These are phyloP conservation scores for Ogataea kodamae DNA, from an alignment of 805 yeast species.

Conservation along the genomic window DNA sequence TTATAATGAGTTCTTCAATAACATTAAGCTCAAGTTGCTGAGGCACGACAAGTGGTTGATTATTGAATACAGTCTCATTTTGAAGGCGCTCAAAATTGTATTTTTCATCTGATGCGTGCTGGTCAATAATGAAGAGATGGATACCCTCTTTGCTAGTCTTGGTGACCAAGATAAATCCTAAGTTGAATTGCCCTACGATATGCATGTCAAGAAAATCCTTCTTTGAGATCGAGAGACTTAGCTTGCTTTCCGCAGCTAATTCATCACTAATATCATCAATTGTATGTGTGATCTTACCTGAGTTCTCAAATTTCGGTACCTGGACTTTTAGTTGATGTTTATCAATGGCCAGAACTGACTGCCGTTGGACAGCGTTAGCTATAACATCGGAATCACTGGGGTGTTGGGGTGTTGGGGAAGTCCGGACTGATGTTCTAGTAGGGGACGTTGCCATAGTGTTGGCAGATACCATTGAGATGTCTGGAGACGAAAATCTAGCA, in stretches of 20 bases:
- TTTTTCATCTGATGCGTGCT: conserved; percentile 97
- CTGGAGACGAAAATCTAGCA: too few relatives aligned
- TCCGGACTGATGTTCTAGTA: too few relatives aligned
- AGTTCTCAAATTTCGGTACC: conserved; percentile 3
- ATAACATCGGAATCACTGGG: too few relatives aligned
- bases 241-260: conserved; percentile 51
- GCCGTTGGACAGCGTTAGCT: too few relatives aligned
- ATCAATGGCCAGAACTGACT: too few relatives aligned
- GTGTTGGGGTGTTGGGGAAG: too few relatives aligned
- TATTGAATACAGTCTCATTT: conserved; percentile 50
- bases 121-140: conserved; percentile 86
- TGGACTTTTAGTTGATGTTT: conserved; percentile 2
- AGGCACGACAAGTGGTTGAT: conserved; percentile 69
- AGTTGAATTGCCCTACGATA: conserved; percentile 88
- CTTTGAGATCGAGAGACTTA: conserved; percentile 64
- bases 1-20: conserved; percentile 71
- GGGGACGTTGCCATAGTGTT: too few relatives aligned
- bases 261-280: conserved; percentile 44
- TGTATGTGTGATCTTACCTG: too few relatives aligned
- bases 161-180: conserved; percentile 86
- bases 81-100: conserved; percentile 78
- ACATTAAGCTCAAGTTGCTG: conserved; percentile 60
- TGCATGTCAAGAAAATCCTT: conserved; percentile 71
- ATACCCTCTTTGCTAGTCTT: conserved; percentile 33
- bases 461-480: too few relatives aligned